phyloP scores from a whole-genome alignment of 2,329 filamentous ascomycete species.

The Ceratocystis variospora region DNA sequence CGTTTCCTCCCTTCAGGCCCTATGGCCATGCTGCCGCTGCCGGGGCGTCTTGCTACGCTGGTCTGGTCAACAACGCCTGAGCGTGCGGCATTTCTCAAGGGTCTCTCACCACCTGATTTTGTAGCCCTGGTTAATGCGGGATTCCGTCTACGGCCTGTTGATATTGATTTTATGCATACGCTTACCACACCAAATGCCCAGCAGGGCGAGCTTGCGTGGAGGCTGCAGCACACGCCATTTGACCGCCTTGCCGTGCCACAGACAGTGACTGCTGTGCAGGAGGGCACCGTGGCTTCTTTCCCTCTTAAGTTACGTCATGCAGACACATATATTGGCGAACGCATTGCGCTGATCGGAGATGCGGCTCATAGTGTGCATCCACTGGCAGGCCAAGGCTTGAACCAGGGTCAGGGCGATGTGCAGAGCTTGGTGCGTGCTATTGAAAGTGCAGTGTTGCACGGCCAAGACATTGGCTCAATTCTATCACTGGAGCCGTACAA shows the following conservation, averaged over 20 bases:
- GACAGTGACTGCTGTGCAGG: conserved; percentile 55
- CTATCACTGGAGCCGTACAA: conserved; percentile 73
- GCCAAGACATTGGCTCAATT: conserved; percentile 70
- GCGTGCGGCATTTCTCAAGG: conserved; percentile 66
- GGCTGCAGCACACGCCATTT: conserved; percentile 54
- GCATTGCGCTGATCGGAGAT: conserved; percentile 84
- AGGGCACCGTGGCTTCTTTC: conserved; percentile 73
- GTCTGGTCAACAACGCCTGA: conserved; percentile 89
- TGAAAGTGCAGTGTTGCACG: conserved; percentile 61
- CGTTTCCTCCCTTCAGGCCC: conserved; percentile 87
- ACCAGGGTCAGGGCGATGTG: conserved; percentile 83
- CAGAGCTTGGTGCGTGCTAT: conserved; percentile 64
- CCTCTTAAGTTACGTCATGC: conserved; percentile 84
- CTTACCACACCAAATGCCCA: conserved; percentile 37
- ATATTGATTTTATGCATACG: conserved; percentile 71
- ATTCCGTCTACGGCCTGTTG: conserved; percentile 66
- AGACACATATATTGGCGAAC: conserved; percentile 80
- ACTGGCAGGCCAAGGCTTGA: conserved; percentile 84
- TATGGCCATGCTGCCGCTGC: conserved; percentile 79
- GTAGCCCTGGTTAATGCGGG: conserved; percentile 82
- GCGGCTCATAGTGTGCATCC: conserved; percentile 93
- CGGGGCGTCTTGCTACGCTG: conserved; percentile 66
- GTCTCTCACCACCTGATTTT: conserved; percentile 58
- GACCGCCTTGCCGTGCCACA: conserved; percentile 47
- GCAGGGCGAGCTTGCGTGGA: conserved; percentile 71